A percentile compares a stretch with the other conserved stretches of the same genome.
Conservation (phyloP, 306 rosid species). For the Rosa chinensis region DNA sequence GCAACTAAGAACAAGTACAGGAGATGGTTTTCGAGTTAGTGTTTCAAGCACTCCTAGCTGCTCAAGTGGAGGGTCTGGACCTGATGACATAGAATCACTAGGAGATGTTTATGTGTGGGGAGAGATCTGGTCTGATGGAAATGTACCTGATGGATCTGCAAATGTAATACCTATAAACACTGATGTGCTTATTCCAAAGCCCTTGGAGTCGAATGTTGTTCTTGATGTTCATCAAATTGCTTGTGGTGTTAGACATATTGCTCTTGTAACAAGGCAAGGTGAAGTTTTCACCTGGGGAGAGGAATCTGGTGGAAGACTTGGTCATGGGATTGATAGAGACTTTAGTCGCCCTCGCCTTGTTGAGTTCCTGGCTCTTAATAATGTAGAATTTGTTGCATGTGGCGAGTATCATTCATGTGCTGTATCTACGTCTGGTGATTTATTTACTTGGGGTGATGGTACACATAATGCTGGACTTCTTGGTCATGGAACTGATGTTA, state of each 20-base stretch:
- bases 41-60: constrained; percentile 77
- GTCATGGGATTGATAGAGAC: constrained; percentile 79
- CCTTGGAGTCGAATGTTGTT: constrained; percentile 80
- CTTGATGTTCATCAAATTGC: constrained; percentile 85
- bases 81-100: constrained; percentile 89
- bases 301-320: constrained; percentile 91
- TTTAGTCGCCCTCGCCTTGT: constrained; percentile 65
- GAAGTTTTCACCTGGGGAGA: constrained; percentile 99
- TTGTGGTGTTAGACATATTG: constrained; percentile 74
- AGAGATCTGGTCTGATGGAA: constrained; percentile 69
- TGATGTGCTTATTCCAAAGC: constrained; percentile 71
- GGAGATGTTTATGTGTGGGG: constrained; percentile 98
- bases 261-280: constrained; percentile 91
- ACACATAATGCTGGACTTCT: constrained; percentile 76
- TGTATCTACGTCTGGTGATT: constrained; percentile 67
- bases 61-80: constrained; percentile 77
- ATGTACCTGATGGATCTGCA: constrained; percentile 52
- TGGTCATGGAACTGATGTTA: constrained; percentile 81
- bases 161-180: constrained; percentile 44
- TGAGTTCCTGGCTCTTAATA: constrained; percentile 65
- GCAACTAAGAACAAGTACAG: constrained; percentile 67
- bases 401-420: constrained; percentile 95
- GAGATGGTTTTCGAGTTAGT: constrained; percentile 81
- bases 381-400: constrained; percentile 68
- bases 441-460: constrained; percentile 95